Evolutionary conservation across 768 basidiomycete species (phyloP).

Genomic region (Cubamyces sp.): DNA sequence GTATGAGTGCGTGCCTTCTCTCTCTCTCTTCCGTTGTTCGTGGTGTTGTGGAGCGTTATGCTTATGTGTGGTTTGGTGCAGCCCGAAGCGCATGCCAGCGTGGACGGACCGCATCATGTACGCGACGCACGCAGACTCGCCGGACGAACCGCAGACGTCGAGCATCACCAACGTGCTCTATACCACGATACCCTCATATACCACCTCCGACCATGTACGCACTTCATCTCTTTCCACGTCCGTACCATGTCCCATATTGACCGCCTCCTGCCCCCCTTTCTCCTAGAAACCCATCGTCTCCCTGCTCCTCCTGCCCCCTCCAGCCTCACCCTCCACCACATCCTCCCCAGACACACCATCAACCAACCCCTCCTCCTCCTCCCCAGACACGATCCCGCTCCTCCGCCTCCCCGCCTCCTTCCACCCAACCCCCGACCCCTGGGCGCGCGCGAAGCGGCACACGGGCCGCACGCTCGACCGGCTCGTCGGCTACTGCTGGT

Average conservation of each 20-base stretch:
- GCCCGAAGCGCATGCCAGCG: constrained; percentile 75
- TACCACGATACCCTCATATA: constrained; percentile 80
- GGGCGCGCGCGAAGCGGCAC: constrained; percentile 59
- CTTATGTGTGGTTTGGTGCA: constrained; percentile 32
- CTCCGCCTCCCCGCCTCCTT: constrained; percentile 56
- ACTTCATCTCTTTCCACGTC: neutral
- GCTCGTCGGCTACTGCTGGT: constrained; percentile 80
- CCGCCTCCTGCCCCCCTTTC: neutral
- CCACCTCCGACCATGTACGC: constrained; percentile 87
- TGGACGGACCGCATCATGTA: constrained; percentile 96
- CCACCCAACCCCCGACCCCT: constrained; percentile 56
- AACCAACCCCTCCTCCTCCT: too few species aligned
- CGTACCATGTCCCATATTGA: neutral
- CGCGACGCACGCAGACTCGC: constrained; percentile 70
- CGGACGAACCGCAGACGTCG: constrained; percentile 52
- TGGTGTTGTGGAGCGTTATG: neutral
- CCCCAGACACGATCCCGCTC: constrained; percentile 39
- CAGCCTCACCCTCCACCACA: too few species aligned
- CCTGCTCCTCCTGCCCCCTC: constrained; percentile 49
- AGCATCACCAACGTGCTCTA: constrained; percentile 71
- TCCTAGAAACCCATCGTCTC: constrained; percentile 84
- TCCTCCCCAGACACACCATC: too few species aligned
- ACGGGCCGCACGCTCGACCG: constrained; percentile 72
- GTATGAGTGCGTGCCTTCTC: constrained; percentile 60
- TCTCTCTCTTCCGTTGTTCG: neutral